These are phyloP conservation scores for Limonium bicolor DNA, from an alignment of 148 eudicot genomes.

Conservation along the genomic window DNA sequence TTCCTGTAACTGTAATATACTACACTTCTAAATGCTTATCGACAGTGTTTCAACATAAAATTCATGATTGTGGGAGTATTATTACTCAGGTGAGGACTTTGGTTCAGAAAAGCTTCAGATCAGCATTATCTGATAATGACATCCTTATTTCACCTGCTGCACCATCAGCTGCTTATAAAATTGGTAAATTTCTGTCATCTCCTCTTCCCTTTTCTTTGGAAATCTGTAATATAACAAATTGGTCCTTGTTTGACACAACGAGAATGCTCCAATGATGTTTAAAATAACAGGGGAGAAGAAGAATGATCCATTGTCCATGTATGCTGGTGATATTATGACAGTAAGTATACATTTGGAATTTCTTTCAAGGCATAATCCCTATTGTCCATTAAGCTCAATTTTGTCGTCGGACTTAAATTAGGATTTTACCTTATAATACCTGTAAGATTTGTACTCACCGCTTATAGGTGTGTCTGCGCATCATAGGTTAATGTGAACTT, in stretches of 20 bases:
- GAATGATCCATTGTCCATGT: constrained; percentile 94
- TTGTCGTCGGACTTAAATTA: too few relatives aligned
- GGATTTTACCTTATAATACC: too few relatives aligned
- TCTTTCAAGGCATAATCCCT: too few relatives aligned
- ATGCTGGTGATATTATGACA: constrained; percentile 97
- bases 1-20: too few relatives aligned
- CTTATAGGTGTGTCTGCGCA: too few relatives aligned
- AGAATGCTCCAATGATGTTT: neutral
- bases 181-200: constrained; percentile 53
- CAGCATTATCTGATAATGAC: constrained; percentile 65
- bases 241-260: neutral
- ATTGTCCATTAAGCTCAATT: too few relatives aligned
- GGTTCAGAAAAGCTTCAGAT: constrained; percentile 74
- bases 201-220: neutral
- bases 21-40: too few relatives aligned
- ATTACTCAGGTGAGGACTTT: constrained; percentile 77
- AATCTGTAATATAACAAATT: neutral
- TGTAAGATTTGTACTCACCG: too few relatives aligned
- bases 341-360: constrained; percentile 23
- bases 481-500: constrained; percentile 92
- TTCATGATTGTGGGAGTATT: constrained; percentile 8
- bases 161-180: constrained; percentile 87
- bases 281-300: constrained; percentile 71
- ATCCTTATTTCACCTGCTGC: constrained; percentile 96
- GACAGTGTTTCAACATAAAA: constrained; percentile 9